These are phyloP conservation scores for Zygnema circumcarinatum DNA, from an alignment of 139 green algal genomes.

Conservation along the genomic window DNA sequence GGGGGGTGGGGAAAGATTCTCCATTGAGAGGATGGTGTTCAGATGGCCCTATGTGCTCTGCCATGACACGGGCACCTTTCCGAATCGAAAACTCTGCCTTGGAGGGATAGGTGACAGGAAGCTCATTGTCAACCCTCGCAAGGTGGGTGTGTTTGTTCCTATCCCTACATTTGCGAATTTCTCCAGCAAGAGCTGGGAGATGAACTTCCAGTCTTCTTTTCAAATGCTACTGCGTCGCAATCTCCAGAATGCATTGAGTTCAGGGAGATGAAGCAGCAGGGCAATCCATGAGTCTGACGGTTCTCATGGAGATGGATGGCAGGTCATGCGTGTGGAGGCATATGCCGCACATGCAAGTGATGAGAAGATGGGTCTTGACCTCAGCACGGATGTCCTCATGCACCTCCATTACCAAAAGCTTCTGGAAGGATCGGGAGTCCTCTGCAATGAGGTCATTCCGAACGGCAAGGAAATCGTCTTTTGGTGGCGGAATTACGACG, in stretches of 20 bases:
- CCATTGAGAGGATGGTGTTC: conserved; percentile 38
- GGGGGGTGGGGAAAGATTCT: conserved; percentile 19
- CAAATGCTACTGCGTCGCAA: no score
- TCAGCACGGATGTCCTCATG: not conserved
- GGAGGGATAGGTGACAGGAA: conserved; percentile 19
- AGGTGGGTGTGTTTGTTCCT: conserved; percentile 2
- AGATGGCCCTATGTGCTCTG: conserved; percentile 23
- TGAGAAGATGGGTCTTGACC: not conserved
- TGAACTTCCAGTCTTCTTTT: no score
- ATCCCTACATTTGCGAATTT: not conserved
- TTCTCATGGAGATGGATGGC: no score
- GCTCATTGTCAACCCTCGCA: conserved; percentile 16
- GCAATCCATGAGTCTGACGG: no score
- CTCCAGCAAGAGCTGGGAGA: no score
- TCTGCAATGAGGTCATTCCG: not conserved
- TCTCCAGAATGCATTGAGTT: no score
- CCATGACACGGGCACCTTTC: conserved; percentile 20
- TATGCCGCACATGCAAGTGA: not conserved
- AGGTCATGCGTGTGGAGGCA: not conserved
- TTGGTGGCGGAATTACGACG: not conserved
- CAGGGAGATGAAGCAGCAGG: no score
- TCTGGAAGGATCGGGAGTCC: not conserved
- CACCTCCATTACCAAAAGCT: not conserved
- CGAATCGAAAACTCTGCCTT: conserved; percentile 18
- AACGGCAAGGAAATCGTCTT: not conserved